A percentile compares a stretch with the other conserved stretches of the same genome.
These are phyloP conservation scores for Fagus sylvatica DNA, from an alignment of 306 rosid species.

Conservation along the genomic window DNA sequence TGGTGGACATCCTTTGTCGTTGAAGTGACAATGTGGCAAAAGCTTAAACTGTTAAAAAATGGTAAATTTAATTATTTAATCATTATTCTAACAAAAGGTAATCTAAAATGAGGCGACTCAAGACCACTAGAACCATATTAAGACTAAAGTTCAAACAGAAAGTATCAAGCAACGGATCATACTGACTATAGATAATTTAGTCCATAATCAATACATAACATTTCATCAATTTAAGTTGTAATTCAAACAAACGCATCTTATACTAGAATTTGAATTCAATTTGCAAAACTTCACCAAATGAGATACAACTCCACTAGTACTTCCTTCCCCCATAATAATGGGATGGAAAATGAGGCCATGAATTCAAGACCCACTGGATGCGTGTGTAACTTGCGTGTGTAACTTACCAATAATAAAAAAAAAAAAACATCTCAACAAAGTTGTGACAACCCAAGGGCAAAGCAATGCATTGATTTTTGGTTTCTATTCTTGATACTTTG, in stretches of 20 bases:
- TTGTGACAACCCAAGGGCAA: not conserved
- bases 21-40: too few species aligned
- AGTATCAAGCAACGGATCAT: not conserved
- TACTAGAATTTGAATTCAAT: not conserved
- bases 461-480: not conserved
- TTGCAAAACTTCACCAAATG: not conserved
- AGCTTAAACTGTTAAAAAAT: too few species aligned
- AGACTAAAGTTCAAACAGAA: not conserved
- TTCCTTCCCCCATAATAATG: too few species aligned
- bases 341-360: too few species aligned
- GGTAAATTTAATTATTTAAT: too few species aligned
- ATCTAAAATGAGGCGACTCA: not conserved
- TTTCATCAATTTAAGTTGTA: not conserved
- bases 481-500: not conserved
- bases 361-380: too few species aligned
- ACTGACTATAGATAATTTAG: not conserved
- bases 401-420: too few species aligned
- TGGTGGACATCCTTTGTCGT: too few species aligned
- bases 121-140: not conserved
- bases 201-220: not conserved
- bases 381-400: too few species aligned
- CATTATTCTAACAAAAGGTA: not conserved
- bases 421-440: too few species aligned
- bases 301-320: too few species aligned
- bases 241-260: not conserved